These are phyloP conservation scores for Tylopilus sp. DNA, from an alignment of 1,284 basidiomycete genomes.

Conservation along the genomic window DNA sequence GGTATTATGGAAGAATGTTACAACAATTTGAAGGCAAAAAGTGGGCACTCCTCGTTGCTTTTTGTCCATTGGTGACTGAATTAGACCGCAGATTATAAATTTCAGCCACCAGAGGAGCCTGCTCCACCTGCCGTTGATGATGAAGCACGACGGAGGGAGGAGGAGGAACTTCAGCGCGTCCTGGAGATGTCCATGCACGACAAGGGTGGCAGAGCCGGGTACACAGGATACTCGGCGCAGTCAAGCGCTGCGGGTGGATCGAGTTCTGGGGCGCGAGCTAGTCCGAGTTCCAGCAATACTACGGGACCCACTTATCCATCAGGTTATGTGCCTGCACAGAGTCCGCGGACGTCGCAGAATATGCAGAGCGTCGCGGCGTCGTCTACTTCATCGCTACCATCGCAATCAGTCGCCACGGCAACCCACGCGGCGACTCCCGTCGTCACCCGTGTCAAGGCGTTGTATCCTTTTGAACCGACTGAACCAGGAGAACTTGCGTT, in stretches of 20 bases:
- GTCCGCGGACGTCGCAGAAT: constrained; percentile 28
- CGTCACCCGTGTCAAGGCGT: constrained; percentile 82
- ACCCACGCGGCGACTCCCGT: constrained; percentile 36
- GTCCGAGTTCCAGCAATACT: constrained; percentile 10
- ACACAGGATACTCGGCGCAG: constrained; percentile 40
- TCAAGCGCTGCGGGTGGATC: constrained; percentile 45
- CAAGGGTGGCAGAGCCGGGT: constrained; percentile 70
- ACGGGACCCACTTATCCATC: constrained; percentile 36
- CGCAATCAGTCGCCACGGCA: constrained; percentile 11
- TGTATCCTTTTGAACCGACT: constrained; percentile 88
- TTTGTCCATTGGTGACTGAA: constrained; percentile 6
- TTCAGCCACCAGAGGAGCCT: constrained; percentile 61
- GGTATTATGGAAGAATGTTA: constrained; percentile 93
- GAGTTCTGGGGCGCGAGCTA: constrained; percentile 8
- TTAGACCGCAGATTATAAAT: constrained; percentile 58
- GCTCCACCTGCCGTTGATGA: constrained; percentile 72
- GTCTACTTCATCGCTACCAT: constrained; percentile 29
- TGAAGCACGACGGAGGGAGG: constrained; percentile 77
- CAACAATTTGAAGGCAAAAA: constrained; percentile 77
- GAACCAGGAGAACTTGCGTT: constrained; percentile 93
- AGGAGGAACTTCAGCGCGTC: constrained; percentile 89
- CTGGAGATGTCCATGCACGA: constrained; percentile 87
- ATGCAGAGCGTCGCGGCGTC: constrained; percentile 26
- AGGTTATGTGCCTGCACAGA: constrained; percentile 45
- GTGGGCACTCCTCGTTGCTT: constrained; percentile 38